Conservation (phyloP, 306 rosid species). For the Sesbania bispinosa region DNA sequence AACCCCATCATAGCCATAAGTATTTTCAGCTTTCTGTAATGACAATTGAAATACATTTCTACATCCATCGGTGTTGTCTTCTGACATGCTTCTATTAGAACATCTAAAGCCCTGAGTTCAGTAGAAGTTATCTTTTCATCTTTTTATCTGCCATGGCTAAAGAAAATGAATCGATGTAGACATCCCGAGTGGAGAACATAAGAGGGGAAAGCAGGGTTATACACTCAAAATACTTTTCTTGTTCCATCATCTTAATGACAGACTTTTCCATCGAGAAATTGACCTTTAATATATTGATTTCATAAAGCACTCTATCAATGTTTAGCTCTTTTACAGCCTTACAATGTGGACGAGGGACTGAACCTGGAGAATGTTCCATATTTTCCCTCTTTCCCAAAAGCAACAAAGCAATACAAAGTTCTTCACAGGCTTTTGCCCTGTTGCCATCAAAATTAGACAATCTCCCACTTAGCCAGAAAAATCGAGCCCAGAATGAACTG, state of each 20-base stretch:
- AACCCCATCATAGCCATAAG: conserved; percentile 75
- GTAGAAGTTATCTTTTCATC: conserved; percentile 55
- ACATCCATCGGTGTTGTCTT: conserved; percentile 68
- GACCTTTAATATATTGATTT: conserved; percentile 78
- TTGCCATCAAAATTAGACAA: conserved; percentile 71
- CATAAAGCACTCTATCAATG: conserved; percentile 70
- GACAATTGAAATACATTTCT: conserved; percentile 75
- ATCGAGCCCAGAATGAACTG: conserved; percentile 74
- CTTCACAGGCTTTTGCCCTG: conserved; percentile 78
- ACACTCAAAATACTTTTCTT: conserved; percentile 70
- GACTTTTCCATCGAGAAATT: conserved; percentile 81
- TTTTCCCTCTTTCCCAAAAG: conserved; percentile 54
- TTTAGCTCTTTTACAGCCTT: conserved; percentile 70
- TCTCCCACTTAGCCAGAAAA: conserved; percentile 94
- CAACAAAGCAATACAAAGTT: conserved; percentile 62
- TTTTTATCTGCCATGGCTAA: conserved; percentile 43
- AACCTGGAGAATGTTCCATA: conserved; percentile 38
- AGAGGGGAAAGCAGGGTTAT: conserved; percentile 80
- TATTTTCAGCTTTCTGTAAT: conserved; percentile 75
- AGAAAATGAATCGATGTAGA: conserved; percentile 59
- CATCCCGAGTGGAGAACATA: conserved; percentile 63
- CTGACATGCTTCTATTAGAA: conserved; percentile 81
- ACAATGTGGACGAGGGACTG: conserved; percentile 62
- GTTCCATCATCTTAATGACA: conserved; percentile 68
- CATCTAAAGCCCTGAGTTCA: conserved; percentile 82